A percentile compares a stretch with the other conserved stretches of the same genome.
Evolutionary conservation across 2,329 filamentous ascomycete species (phyloP).

Genomic region (Chrysosporium queenslandicum): DNA sequence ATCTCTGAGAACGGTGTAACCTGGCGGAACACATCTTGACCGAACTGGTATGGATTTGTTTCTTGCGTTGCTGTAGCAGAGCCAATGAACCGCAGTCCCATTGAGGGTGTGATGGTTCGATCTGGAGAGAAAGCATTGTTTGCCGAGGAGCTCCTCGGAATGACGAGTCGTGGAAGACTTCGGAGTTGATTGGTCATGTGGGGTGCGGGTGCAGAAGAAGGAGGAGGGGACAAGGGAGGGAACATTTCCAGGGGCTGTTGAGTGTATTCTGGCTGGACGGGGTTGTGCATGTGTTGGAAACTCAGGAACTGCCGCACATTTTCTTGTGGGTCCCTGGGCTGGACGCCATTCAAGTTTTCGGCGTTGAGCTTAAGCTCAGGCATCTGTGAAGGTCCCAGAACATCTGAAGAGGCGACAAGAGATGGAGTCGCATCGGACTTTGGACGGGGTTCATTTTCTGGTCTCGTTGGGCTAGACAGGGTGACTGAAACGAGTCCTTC

Average conservation of each 20-base stretch:
- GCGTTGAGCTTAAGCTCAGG: conserved; percentile 61
- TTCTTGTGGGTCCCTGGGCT: conserved; percentile 73
- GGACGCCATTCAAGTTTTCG: conserved; percentile 58
- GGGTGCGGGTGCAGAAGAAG: conserved; percentile 30
- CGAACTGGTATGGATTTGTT: conserved; percentile 30
- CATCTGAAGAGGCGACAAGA: conserved; percentile 80
- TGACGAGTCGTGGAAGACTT: conserved; percentile 47
- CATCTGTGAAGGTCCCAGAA: conserved; percentile 61
- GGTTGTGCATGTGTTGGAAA: conserved; percentile 55
- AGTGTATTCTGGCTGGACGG: conserved; percentile 52
- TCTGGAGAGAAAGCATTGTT: conserved; percentile 22
- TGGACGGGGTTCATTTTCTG: conserved; percentile 48
- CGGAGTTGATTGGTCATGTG: conserved; percentile 41
- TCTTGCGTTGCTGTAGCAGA: conserved; percentile 41
- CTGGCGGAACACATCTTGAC: conserved; percentile 46
- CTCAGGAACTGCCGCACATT: conserved; percentile 84
- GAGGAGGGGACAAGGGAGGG: conserved; percentile 21
- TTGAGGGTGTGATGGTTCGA: conserved; percentile 26
- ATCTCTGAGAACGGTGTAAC: conserved; percentile 78
- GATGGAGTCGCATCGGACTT: conserved; percentile 69
- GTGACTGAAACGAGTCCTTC: conserved; percentile 55
- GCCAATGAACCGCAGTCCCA: conserved; percentile 17
- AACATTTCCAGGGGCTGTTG: conserved; percentile 52
- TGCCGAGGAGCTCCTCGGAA: conserved; percentile 38
- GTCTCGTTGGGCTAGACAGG: conserved; percentile 61